Evolutionary conservation across 2,329 filamentous ascomycete genomes (phyloP).

Genomic region (Coniochaeta sp.): DNA sequence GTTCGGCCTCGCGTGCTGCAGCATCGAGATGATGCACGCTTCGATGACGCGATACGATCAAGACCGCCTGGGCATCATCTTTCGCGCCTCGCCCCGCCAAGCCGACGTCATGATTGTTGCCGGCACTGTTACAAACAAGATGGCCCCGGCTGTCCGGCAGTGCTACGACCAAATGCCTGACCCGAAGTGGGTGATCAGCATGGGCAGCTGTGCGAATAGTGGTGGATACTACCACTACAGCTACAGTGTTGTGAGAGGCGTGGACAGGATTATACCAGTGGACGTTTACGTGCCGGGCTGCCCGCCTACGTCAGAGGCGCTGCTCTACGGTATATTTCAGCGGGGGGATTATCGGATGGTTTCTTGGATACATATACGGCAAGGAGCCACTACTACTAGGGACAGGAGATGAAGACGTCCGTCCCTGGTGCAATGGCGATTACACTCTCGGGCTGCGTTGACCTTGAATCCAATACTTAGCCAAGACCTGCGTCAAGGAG

Average conservation of each 20-base stretch:
- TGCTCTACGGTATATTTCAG: constrained; percentile 50
- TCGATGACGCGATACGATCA: constrained; percentile 86
- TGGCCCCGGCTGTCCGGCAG: constrained; percentile 83
- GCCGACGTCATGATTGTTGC: constrained; percentile 91
- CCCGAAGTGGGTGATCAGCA: constrained; percentile 74
- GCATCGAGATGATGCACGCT: constrained; percentile 87
- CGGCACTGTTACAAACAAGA: constrained; percentile 91
- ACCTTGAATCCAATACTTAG: no score
- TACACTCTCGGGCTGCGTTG: no score
- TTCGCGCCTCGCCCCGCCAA: constrained; percentile 58
- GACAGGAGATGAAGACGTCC: no score
- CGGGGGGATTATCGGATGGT: no score
- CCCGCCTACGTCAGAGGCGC: constrained; percentile 38
- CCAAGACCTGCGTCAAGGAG: no score
- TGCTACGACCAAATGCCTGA: constrained; percentile 96
- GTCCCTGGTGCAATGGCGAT: no score
- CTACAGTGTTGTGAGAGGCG: constrained; percentile 58
- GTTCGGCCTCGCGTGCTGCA: constrained; percentile 83
- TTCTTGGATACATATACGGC: no score
- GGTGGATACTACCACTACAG: constrained; percentile 70
- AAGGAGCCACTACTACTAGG: no score
- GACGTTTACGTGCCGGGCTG: constrained; percentile 64
- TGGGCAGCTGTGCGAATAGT: constrained; percentile 66
- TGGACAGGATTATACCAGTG: constrained; percentile 59
- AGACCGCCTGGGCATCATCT: constrained; percentile 66